Conservation (phyloP, 306 rosid genomes). For the Pyrus communis region DNA sequence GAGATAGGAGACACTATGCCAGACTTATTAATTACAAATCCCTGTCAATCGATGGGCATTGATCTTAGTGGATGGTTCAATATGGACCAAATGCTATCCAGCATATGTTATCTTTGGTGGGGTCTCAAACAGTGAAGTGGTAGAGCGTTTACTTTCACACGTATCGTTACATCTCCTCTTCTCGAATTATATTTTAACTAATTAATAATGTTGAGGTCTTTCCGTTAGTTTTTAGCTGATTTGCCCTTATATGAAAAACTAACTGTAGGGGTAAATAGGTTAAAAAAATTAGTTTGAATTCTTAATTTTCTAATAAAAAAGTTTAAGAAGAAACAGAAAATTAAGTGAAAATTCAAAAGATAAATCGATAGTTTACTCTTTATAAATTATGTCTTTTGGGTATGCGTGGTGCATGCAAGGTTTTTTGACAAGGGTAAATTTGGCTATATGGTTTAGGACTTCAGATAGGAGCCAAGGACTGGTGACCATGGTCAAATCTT, state of each 20-base stretch:
- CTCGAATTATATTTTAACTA: too few relatives aligned
- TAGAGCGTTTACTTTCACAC: not conserved
- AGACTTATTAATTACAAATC: not conserved
- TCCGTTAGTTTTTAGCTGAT: too few relatives aligned
- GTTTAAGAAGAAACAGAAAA: too few relatives aligned
- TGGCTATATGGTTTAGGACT: not conserved
- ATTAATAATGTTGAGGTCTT: too few relatives aligned
- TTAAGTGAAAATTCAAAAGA: too few relatives aligned
- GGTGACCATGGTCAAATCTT: constrained; percentile 18
- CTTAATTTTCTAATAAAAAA: too few relatives aligned
- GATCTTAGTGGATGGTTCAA: not conserved
- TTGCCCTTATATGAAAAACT: too few relatives aligned
- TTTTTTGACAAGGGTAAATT: not conserved
- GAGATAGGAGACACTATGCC: constrained; percentile 10
- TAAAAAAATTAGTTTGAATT: too few relatives aligned
- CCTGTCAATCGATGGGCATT: not conserved
- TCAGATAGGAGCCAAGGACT: not conserved
- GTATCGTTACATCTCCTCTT: not conserved
- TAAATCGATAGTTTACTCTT: too few relatives aligned
- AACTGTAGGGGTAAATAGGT: too few relatives aligned
- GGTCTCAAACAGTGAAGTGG: not conserved
- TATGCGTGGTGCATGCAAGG: too few relatives aligned
- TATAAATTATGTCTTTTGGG: too few relatives aligned
- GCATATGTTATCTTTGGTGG: not conserved
- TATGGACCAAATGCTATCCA: not conserved